These are phyloP conservation scores for Vaccinium vitisidaea DNA, from an alignment of 148 eudicot species.

Conservation along the genomic window DNA sequence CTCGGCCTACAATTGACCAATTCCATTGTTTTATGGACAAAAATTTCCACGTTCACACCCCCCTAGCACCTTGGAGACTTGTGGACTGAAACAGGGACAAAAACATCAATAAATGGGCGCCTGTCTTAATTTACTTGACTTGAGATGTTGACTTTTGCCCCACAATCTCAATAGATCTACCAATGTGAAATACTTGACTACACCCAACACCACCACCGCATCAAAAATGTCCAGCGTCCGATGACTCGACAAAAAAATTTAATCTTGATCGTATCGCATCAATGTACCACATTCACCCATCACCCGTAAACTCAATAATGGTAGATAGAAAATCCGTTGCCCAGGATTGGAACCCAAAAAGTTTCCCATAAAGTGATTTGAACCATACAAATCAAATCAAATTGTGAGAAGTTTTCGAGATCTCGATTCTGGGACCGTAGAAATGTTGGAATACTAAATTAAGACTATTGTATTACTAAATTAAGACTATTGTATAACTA, in stretches of 20 bases:
- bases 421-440: not conserved
- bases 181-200: too few relatives aligned
- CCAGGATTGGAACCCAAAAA: not conserved
- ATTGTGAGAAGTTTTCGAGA: not conserved
- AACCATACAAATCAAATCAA: not conserved
- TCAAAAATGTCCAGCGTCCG: not conserved
- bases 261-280: not conserved
- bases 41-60: not conserved
- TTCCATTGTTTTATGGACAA: not conserved
- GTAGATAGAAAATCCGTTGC: not conserved
- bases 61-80: not conserved
- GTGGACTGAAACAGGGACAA: not conserved
- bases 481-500: not conserved
- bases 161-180: not conserved
- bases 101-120: not conserved
- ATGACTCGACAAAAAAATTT: not conserved
- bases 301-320: not conserved
- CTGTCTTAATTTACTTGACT: not conserved
- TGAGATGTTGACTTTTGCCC: slow-evolving; percentile 2
- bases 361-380: not conserved
- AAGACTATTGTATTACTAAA: not conserved
- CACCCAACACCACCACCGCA: too few relatives aligned
- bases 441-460: not conserved
- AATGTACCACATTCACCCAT: not conserved
- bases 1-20: not conserved